Conservation (phyloP, 2,329 filamentous ascomycete species). For the Epichloe glyceriae region DNA sequence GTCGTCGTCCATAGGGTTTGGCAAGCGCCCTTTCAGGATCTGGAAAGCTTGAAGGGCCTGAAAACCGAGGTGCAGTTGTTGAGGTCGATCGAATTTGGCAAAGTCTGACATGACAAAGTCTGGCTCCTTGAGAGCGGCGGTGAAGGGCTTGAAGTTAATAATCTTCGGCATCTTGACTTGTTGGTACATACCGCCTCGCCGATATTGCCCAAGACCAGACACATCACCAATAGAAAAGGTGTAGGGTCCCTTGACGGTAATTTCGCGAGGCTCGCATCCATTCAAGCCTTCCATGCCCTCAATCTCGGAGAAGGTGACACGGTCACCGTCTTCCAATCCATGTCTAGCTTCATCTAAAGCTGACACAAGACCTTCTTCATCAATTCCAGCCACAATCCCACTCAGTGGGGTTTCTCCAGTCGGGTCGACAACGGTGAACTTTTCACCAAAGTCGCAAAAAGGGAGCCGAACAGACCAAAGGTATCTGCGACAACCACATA, state of each 20-base stretch:
- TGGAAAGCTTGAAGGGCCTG: conserved; percentile 84
- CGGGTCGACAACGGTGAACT: conserved; percentile 80
- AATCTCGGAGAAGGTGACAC: conserved; percentile 85
- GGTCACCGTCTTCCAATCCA: conserved; percentile 91
- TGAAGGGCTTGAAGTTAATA: conserved; percentile 75
- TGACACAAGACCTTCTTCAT: conserved; percentile 82
- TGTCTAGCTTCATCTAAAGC: conserved; percentile 90
- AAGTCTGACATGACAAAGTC: conserved; percentile 90
- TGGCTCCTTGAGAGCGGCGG: conserved; percentile 67
- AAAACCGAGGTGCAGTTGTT: conserved; percentile 82
- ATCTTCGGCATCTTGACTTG: conserved; percentile 99
- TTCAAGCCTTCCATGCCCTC: conserved; percentile 88
- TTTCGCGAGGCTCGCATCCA: conserved; percentile 68
- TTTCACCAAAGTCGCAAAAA: conserved; percentile 97
- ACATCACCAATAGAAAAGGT: conserved; percentile 96
- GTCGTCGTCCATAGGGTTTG: conserved; percentile 68
- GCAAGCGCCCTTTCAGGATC: conserved; percentile 60
- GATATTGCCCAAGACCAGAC: conserved; percentile 72
- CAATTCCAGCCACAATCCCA: conserved; percentile 82
- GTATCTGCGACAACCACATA: conserved; percentile 81
- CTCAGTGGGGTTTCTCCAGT: conserved; percentile 79
- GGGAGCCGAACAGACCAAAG: conserved; percentile 84
- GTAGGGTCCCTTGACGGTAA: conserved; percentile 90
- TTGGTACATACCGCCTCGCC: conserved; percentile 76
- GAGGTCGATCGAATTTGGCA: conserved; percentile 91